Evolutionary conservation across 192 early-diverging fungal genomes (phyloP), one percentile per base, ranked within the genome.

Genomic region (Jimgerdemannia flammicorona): DNA sequence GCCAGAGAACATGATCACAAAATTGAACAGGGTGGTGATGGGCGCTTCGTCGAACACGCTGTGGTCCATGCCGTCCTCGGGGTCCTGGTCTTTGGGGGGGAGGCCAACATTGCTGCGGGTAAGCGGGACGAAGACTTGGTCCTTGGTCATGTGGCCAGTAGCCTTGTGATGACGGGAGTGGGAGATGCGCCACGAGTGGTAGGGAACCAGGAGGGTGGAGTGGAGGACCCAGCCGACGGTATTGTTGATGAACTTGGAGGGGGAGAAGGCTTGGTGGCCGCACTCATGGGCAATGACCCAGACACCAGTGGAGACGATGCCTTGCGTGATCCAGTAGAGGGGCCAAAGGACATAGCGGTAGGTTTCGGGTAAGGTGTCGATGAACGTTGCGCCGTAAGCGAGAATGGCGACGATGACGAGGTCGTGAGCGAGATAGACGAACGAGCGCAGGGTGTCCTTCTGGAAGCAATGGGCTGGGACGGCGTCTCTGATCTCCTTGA

Each of bases 201-300:
- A 98, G n/a, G 97, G 97, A 43, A 99, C 97, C 67, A 99, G 85
- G 20, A 97, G 86, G 69, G 90, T 84, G 49, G 94, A 88, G 89
- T 99, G 97, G 73, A 99, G 84, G 43, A 99, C 83, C 84, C 86
- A 96, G 0, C 97, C 97, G 67, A 95, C 94, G 40, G 87, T 79
- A 81, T 97, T 92, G 86, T 97, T 96, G 79, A 97, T 81, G 19
- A 88, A 54, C 74, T 88, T 88, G 85, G 91, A 90, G 44, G 91
- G 85, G 19, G 94, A 95, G 86, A 96, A 99, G 3, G 91, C 87
- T 67, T 93, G 92, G 75, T 99, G 97, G 40, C 97, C 97, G 76
- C 97, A 98, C 83, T 98, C 97, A 78, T 97, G 91, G 43, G 90
- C 92, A 69, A 92, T 84, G 20, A 95, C 94, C 97, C 97, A 98